Evolutionary conservation across 1,139 yeast genomes (phyloP), one percentile per base, ranked within the genome.

Genomic region (Diutina rugosa): DNA sequence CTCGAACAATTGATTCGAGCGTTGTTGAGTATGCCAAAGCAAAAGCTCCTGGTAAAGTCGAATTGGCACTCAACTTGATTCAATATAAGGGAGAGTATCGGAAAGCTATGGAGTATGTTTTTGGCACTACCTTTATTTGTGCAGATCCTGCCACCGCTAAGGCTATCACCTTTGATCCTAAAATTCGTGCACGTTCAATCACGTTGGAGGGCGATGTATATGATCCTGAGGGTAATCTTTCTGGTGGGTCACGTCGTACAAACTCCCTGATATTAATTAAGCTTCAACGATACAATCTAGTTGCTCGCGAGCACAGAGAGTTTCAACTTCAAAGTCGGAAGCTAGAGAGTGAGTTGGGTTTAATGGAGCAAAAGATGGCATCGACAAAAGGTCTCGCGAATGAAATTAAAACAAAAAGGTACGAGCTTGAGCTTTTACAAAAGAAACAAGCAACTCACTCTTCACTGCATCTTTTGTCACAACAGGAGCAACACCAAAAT

Each of bases 211-310:
- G 99, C 55, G 99, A 93, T 69, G 80, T 86, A 10, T 95, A 91
- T 70, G 99, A 95, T 66, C 99, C 99, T 0, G 90, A 87, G 63
- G 99, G 99, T 14, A 90, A 96, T 28, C 73, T 95, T 48, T 88
- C 97, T 1, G 99, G 99, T 56, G 99, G 99, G n/a, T 85, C 95
- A 28, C 79, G 93, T 61, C 82, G 77, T 61, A 71, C 74, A 55
- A 77, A 82, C 14, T 76, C 80, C 6, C 80, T 90, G 0, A 69
- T 87, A 5, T 73, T 93, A 58, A 69, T 82, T 8, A 81, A 80
- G 56, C 81, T 91, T 66, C 95, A 87, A 64, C 80, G 81, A 60
- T 86, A 80, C 62, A 87, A 88, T 63, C 71, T 69, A n/a, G 65
- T 82, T 16, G 74, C 74, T 49, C 64, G 65, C 4, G 71, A 75